These are phyloP conservation scores for Endothia cerciana DNA, from an alignment of 2,329 filamentous ascomycete species.

Conservation along the genomic window DNA sequence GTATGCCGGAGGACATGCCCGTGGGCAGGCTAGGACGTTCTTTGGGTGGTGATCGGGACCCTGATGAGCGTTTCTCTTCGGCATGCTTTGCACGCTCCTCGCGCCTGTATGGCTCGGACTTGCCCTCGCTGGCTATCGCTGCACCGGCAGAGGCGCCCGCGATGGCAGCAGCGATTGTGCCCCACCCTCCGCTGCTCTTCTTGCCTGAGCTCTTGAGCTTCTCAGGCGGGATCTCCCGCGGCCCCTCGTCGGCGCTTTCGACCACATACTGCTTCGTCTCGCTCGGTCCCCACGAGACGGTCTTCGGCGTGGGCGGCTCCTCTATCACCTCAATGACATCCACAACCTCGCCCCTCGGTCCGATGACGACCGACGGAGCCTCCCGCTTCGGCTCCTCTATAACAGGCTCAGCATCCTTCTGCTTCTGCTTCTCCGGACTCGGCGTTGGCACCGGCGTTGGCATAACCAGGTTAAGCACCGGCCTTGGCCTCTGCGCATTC, in stretches of 20 bases:
- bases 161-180: conserved; percentile 55
- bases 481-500: conserved; percentile 58
- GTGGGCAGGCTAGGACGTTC: conserved; percentile 25
- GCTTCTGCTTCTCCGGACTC: conserved; percentile 45
- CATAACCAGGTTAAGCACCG: conserved; percentile 62
- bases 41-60: conserved; percentile 23
- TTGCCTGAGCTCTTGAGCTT: conserved; percentile 32
- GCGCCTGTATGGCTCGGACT: conserved; percentile 1
- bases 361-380: conserved; percentile 41
- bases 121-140: conserved; percentile 28
- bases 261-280: conserved; percentile 67
- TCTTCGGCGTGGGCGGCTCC: conserved; percentile 50
- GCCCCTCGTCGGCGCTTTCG: conserved; percentile 55
- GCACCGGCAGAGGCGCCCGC: conserved; percentile 43
- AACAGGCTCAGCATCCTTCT: conserved; percentile 30
- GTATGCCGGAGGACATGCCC: conserved; percentile 20
- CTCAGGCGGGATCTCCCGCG: conserved; percentile 40
- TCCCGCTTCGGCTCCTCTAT: conserved; percentile 30
- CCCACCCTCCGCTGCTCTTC: conserved; percentile 58
- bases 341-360: conserved; percentile 47
- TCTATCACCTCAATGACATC: conserved; percentile 49
- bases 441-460: conserved; percentile 63
- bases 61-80: conserved; percentile 22
- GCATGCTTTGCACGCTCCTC: conserved; percentile 29
- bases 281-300: conserved; percentile 67